Evolutionary conservation across 768 basidiomycete species (phyloP).

Genomic region (Rhodotorula sphaerocarpa): DNA sequence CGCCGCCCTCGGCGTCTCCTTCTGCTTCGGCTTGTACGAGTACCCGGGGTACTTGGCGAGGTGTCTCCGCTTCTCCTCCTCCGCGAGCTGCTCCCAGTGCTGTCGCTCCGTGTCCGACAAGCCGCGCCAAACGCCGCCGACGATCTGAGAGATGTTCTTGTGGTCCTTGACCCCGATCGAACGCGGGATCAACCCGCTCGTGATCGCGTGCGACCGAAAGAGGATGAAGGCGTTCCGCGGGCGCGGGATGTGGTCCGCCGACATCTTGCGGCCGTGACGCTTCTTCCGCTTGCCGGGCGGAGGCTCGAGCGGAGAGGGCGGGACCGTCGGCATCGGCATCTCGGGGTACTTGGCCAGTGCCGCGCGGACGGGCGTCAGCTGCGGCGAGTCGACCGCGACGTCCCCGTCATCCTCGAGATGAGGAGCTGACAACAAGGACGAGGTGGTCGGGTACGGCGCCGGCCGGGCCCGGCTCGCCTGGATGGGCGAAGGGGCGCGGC

Average conservation of each 20-base stretch:
- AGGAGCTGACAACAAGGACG: too few species aligned
- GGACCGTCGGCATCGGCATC: background rate
- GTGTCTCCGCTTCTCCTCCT: constrained; percentile 35
- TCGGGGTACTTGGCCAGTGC: background rate
- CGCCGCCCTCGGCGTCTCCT: background rate
- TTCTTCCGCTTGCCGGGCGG: constrained; percentile 37
- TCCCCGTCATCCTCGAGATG: background rate
- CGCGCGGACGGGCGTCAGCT: constrained; percentile 5
- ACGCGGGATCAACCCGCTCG: constrained; percentile 53
- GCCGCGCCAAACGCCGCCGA: constrained; percentile 61
- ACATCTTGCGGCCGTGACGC: constrained; percentile 49
- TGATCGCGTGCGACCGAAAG: constrained; percentile 65
- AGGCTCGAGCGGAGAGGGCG: background rate
- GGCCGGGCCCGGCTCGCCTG: background rate
- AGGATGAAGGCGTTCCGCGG: constrained; percentile 73
- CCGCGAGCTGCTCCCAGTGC: constrained; percentile 36
- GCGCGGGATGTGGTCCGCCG: constrained; percentile 54
- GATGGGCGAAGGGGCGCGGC: background rate
- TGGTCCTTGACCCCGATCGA: constrained; percentile 57
- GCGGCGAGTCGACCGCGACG: background rate
- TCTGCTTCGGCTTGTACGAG: constrained; percentile 19
- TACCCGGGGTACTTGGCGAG: constrained; percentile 32
- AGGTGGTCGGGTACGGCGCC: constrained; percentile 1
- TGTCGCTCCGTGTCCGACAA: constrained; percentile 46
- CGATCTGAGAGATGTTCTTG: constrained; percentile 63